Base-by-base conservation (phyloP, 257 asterid genomes). In the Marsdenia floribunda region DNA sequence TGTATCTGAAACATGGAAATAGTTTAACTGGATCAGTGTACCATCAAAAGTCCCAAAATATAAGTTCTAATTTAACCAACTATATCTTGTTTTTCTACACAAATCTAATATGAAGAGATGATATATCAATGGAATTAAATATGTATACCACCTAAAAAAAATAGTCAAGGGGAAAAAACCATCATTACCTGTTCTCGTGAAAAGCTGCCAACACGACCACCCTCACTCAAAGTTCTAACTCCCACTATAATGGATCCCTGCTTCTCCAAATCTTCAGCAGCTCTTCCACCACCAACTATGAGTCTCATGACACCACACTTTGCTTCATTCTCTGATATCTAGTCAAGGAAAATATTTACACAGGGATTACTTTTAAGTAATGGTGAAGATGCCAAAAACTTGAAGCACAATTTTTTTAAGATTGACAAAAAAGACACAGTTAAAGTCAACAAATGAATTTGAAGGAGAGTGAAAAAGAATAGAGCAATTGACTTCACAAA, bases 231-330 rank as follows among this genome's bases (percentile, higher is more conserved):
- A 66, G 99, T 92, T 75, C 99, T 92, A 79, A 95, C 98, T 81
- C 99, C 99, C 54, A 92, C 98, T 79, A 95, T 87, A 80, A 92
- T 98, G 37, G 97, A 90, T 77, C 98, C 99, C 85, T 88, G 90
- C 64, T 81, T 81, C 80, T 88, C 93, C 76, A 84, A 80, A 77
- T 80, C 88, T 90, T 95, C 99, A 73, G 96, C 88, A 79, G 99
- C 99, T 77, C 98, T 88, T 55, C 99, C 99, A 78, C 99, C 99
- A 84, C 98, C 97, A 76, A 92, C 99, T 73, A 95, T 86, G 82
- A 95, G 96, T 87, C 98, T 93, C 99, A 95, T 95, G 82, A 95
- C 99, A 77, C 99, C 98, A 85, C 96, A 83, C 67, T 93, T 93
- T 67, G 97, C 94, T 88, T 95, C 99, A 85, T 73, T 86, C 84